Conservation (phyloP, 148 eudicot genomes). For the Rhododendron molle region DNA sequence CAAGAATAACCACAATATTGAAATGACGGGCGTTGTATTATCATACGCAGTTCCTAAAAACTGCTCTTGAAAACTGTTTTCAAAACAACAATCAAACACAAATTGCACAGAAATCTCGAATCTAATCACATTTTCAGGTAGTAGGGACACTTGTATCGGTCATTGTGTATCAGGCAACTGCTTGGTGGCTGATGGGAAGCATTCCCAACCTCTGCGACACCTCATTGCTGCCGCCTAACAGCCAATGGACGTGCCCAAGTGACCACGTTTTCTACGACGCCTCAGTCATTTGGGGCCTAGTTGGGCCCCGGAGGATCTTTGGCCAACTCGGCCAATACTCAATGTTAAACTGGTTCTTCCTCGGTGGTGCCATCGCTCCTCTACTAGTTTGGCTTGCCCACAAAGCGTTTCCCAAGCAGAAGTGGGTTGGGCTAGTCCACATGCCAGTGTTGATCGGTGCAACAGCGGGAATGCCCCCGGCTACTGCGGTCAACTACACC, state of each 20-base stretch:
- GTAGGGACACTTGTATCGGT: constrained; percentile 58
- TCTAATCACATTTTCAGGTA: constrained; percentile 24
- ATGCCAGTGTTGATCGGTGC: constrained; percentile 61
- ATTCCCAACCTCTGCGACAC: constrained; percentile 57
- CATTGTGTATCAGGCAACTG: constrained; percentile 51
- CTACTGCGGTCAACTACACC: constrained; percentile 66
- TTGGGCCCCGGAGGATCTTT: constrained; percentile 67
- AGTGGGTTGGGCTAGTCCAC: constrained; percentile 47
- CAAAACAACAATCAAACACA: no score
- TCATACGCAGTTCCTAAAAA: no score
- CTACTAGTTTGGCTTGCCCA: constrained; percentile 41
- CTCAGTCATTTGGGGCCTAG: constrained; percentile 71
- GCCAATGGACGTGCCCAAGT: constrained; percentile 63
- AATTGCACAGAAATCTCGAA: no score
- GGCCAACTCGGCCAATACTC: constrained; percentile 60
- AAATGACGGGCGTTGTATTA: no score
- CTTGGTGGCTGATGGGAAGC: constrained; percentile 72
- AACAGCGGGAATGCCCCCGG: constrained; percentile 72
- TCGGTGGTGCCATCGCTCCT: constrained; percentile 49
- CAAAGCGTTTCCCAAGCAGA: constrained; percentile 41
- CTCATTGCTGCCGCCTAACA: constrained; percentile 40
- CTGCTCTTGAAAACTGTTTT: no score
- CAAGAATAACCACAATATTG: no score
- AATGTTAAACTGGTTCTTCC: constrained; percentile 47
- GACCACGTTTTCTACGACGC: constrained; percentile 63